A percentile compares a stretch with the other conserved stretches of the same genome.
These are phyloP conservation scores for Smallanthus sonchifolius DNA, from an alignment of 129 eudicot species.

Conservation along the genomic window DNA sequence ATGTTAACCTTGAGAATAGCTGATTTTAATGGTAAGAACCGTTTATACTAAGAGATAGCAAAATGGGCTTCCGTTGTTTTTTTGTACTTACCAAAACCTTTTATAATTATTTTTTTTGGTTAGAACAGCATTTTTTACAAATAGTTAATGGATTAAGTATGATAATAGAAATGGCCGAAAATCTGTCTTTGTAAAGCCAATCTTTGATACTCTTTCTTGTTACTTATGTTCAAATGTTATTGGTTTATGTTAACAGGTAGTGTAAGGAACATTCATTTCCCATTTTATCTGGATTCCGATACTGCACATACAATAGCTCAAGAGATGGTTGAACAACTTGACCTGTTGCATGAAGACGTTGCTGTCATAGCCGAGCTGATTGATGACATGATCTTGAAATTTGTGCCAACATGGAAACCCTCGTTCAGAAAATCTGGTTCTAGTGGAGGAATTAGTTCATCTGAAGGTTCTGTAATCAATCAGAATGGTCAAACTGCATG, in stretches of 20 bases:
- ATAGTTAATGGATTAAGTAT: neutral
- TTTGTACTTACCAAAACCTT: neutral
- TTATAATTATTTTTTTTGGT: neutral
- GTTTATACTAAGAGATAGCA: neutral
- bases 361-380: slow-evolving; percentile 57
- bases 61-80: neutral
- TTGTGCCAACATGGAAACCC: slow-evolving; percentile 50
- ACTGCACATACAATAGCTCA: slow-evolving; percentile 54
- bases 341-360: slow-evolving; percentile 45
- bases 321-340: slow-evolving; percentile 79
- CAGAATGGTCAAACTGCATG: slow-evolving; percentile 22
- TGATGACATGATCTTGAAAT: slow-evolving; percentile 41
- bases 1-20: slow-evolving; percentile 44
- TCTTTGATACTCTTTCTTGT: neutral
- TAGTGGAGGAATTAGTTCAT: slow-evolving; percentile 15
- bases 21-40: slow-evolving; percentile 36
- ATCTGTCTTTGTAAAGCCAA: neutral
- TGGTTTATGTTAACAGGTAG: slow-evolving; percentile 32
- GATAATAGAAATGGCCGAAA: neutral
- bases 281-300: slow-evolving; percentile 46
- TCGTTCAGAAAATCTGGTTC: slow-evolving; percentile 28
- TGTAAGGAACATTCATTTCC: slow-evolving; percentile 48
- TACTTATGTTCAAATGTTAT: neutral
- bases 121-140: neutral
- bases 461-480: slow-evolving; percentile 22